Evolutionary conservation across 2,329 filamentous ascomycete species (phyloP).

Genomic region (Pseudofabraea citricarpa): DNA sequence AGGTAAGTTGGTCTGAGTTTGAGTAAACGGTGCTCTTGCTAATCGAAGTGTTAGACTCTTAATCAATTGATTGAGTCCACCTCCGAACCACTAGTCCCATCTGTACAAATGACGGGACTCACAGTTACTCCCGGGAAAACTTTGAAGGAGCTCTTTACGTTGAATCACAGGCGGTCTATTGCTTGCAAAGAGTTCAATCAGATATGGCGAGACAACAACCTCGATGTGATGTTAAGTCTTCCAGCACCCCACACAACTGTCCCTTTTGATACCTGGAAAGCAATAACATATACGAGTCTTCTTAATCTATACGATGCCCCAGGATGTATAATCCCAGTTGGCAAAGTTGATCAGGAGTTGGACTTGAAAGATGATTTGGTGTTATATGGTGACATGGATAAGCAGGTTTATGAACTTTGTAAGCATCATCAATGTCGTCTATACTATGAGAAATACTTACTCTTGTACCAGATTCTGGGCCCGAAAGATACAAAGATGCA

Average conservation of each 20-base stretch:
- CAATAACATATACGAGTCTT: slow-evolving; percentile 13
- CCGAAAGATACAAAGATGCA: slow-evolving; percentile 2
- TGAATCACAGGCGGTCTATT: slow-evolving; percentile 14
- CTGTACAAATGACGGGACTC: slow-evolving; percentile 10
- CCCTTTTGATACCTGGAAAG: slow-evolving; percentile 39
- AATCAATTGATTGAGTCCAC: too few relatives aligned
- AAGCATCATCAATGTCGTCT: not conserved
- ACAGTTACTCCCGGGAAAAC: slow-evolving; percentile 4
- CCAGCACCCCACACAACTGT: slow-evolving; percentile 45
- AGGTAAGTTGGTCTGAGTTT: slow-evolving; percentile 28
- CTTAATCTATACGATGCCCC: slow-evolving; percentile 11
- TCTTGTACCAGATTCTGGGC: slow-evolving; percentile 1
- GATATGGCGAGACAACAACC: slow-evolving; percentile 34
- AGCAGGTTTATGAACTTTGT: slow-evolving; percentile 5
- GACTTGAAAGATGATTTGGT: slow-evolving; percentile 2
- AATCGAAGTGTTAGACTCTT: too few relatives aligned
- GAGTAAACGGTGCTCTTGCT: too few relatives aligned
- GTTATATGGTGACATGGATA: slow-evolving; percentile 1
- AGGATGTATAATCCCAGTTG: slow-evolving; percentile 5
- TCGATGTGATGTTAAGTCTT: slow-evolving; percentile 46
- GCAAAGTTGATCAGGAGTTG: slow-evolving; percentile 5
- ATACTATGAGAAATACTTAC: not conserved
- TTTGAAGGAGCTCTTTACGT: slow-evolving; percentile 8
- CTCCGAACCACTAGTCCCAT: slow-evolving; percentile 29
- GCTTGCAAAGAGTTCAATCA: slow-evolving; percentile 36